phyloP scores from a whole-genome alignment of 2,329 filamentous ascomycete genomes.

The Colletotrichum sojae region DNA sequence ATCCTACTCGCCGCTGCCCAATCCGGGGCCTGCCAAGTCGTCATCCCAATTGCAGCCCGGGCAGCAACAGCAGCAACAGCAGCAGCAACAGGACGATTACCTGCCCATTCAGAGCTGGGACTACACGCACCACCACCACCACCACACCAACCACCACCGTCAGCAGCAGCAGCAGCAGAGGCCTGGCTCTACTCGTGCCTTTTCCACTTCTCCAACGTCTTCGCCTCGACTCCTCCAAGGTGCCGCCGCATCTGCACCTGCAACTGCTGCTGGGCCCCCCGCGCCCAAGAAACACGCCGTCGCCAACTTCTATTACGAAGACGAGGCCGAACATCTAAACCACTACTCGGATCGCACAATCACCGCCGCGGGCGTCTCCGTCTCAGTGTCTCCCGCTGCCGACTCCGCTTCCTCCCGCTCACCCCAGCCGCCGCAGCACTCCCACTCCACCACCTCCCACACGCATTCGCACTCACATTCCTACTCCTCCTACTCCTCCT shows the following conservation, averaged over 20 bases:
- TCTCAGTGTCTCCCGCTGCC: constrained; percentile 10
- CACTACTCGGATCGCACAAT: constrained; percentile 8
- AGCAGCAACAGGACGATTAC: background rate
- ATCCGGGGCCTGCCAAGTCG: constrained; percentile 14
- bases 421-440: constrained; percentile 29
- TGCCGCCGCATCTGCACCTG: constrained; percentile 10
- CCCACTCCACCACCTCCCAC: constrained; percentile 2
- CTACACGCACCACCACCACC: background rate
- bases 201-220: constrained; percentile 22
- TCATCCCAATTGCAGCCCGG: constrained; percentile 14
- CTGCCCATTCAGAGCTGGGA: too few species aligned
- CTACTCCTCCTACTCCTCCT: constrained; percentile 11
- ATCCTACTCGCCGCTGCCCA: constrained; percentile 27
- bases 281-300: constrained; percentile 36
- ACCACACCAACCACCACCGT: background rate
- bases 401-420: constrained; percentile 38
- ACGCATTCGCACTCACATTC: constrained; percentile 12
- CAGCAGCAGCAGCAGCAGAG: too few species aligned
- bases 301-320: constrained; percentile 39
- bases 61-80: constrained; percentile 8
- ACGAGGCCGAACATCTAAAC: constrained; percentile 24
- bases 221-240: constrained; percentile 20
- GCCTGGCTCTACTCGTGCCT: background rate
- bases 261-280: constrained; percentile 27
- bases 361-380: constrained; percentile 8